These are phyloP conservation scores for Eucalyptus lansdowneana DNA, from an alignment of 345 rosid species.

Conservation along the genomic window DNA sequence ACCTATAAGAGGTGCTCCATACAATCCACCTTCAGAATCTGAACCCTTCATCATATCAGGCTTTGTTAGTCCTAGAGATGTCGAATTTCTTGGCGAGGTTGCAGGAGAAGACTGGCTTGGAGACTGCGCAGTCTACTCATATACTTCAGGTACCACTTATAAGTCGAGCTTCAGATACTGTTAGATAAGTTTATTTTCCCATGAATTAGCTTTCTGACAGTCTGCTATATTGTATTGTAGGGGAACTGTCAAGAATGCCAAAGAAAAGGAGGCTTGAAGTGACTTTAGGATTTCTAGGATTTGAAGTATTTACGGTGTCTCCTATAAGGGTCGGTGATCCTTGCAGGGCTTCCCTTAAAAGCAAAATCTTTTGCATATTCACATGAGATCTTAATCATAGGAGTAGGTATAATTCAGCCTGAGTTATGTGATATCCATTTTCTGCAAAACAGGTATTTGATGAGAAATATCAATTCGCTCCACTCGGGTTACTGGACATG, in stretches of 20 bases:
- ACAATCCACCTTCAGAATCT: background rate
- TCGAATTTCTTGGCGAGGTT: slow-evolving; percentile 32
- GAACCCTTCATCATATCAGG: slow-evolving; percentile 13
- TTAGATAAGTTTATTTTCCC: background rate
- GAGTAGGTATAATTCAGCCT: background rate
- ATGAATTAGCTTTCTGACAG: background rate
- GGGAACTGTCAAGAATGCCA: slow-evolving; percentile 10
- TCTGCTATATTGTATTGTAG: background rate
- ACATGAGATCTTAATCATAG: background rate
- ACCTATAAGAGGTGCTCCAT: slow-evolving; percentile 7
- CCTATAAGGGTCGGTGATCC: slow-evolving; percentile 29
- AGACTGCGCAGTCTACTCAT: slow-evolving; percentile 33
- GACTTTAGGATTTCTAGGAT: slow-evolving; percentile 21
- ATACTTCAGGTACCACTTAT: slow-evolving; percentile 12
- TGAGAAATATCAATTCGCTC: slow-evolving; percentile 4
- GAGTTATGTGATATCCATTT: background rate
- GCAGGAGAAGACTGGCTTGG: slow-evolving; percentile 34
- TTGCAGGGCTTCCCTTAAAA: background rate
- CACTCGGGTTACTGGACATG: slow-evolving; percentile 14
- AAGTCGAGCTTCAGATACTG: background rate
- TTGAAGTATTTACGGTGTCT: slow-evolving; percentile 35
- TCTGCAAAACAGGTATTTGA: slow-evolving; percentile 15
- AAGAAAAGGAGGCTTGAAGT: slow-evolving; percentile 17
- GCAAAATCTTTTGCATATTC: background rate
- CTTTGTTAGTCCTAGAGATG: slow-evolving; percentile 22